Conservation (phyloP, 805 yeast genomes). For the Dipodascus albidus region DNA sequence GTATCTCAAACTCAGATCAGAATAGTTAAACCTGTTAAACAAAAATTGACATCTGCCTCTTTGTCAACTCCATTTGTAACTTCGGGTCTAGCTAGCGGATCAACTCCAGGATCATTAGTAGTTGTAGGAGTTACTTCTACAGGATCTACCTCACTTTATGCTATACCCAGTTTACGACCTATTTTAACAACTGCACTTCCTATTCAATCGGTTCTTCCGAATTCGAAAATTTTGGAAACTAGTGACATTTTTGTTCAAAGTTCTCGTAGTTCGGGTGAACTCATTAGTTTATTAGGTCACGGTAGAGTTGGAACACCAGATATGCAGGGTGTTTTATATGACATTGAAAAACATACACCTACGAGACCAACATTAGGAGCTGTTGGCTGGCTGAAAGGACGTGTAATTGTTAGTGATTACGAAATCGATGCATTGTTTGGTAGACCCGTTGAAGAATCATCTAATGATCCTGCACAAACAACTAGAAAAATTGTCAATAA, state of each 20-base stretch:
- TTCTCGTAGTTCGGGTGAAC: slow-evolving; percentile 40
- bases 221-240: slow-evolving; percentile 29
- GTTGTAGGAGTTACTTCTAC: slow-evolving; percentile 12
- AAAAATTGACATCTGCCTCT: slow-evolving; percentile 52
- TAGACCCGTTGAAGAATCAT: slow-evolving; percentile 7
- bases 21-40: slow-evolving; percentile 46
- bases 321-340: slow-evolving; percentile 50
- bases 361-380: slow-evolving; percentile 71
- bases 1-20: slow-evolving; percentile 51
- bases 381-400: slow-evolving; percentile 78
- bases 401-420: slow-evolving; percentile 34
- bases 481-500: background rate
- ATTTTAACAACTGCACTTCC: slow-evolving; percentile 38
- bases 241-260: slow-evolving; percentile 40
- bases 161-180: slow-evolving; percentile 56
- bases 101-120: slow-evolving; percentile 33
- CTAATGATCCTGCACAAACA: background rate
- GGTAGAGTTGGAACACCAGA: slow-evolving; percentile 24
- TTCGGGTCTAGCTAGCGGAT: slow-evolving; percentile 40
- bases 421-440: slow-evolving; percentile 29
- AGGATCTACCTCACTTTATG: slow-evolving; percentile 22
- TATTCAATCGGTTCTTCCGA: slow-evolving; percentile 6
- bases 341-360: slow-evolving; percentile 56
- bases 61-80: slow-evolving; percentile 39
- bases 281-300: slow-evolving; percentile 39